These are phyloP conservation scores for Boletus rufocinnamomeus DNA, from an alignment of 768 basidiomycete genomes.

Conservation along the genomic window DNA sequence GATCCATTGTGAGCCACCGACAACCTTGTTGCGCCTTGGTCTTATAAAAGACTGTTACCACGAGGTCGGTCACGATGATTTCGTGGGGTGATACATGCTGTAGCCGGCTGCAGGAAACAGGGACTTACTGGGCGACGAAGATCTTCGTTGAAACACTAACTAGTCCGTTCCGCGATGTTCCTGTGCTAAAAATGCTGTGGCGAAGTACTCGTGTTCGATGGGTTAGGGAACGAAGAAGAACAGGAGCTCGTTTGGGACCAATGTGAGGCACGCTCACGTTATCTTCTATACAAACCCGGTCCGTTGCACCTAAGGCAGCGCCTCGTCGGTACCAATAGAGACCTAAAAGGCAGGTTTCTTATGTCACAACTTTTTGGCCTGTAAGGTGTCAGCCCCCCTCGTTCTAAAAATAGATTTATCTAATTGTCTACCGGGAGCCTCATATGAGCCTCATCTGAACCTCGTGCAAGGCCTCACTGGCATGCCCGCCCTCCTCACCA, in stretches of 20 bases:
- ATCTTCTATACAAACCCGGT: not conserved
- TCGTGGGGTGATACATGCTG: slow-evolving; percentile 5
- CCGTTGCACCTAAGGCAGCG: too few relatives aligned
- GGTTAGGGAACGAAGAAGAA: not conserved
- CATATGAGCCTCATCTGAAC: too few relatives aligned
- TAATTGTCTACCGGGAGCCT: too few relatives aligned
- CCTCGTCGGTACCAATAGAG: too few relatives aligned
- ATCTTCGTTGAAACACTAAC: slow-evolving; percentile 6
- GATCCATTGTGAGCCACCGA: slow-evolving; percentile 13
- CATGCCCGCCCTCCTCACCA: too few relatives aligned
- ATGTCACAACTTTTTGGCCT: too few relatives aligned
- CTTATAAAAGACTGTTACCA: slow-evolving; percentile 15
- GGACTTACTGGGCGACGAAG: slow-evolving; percentile 16
- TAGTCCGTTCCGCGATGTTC: slow-evolving; percentile 15
- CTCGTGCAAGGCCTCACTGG: too few relatives aligned
- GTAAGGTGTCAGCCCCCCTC: too few relatives aligned
- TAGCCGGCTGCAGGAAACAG: not conserved
- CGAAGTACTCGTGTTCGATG: slow-evolving; percentile 4
- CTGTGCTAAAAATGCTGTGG: slow-evolving; percentile 8
- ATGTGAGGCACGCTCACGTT: not conserved
- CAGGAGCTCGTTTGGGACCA: not conserved
- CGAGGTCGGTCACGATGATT: slow-evolving; percentile 10
- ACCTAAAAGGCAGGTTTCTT: too few relatives aligned
- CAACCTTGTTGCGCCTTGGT: not conserved
- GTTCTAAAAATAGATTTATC: too few relatives aligned